These are phyloP conservation scores for Pichia pseudocactophila DNA, from an alignment of 805 yeast genomes.

Conservation along the genomic window DNA sequence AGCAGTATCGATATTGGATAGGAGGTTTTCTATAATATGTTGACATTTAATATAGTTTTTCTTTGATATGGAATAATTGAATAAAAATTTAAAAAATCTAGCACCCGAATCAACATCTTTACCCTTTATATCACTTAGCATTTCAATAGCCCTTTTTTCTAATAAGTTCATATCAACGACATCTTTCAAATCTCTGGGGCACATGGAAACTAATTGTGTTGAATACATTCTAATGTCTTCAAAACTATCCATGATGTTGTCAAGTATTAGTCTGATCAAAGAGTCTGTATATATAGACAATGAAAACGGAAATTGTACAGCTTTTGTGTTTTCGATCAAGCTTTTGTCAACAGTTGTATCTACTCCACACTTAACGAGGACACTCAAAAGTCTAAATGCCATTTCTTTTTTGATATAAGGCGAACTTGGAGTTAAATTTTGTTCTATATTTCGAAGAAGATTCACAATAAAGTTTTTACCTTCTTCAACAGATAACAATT, in stretches of 20 bases:
- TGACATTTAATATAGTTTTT: conserved; percentile 15
- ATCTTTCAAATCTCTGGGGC: conserved; percentile 29
- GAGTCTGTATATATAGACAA: conserved; percentile 33
- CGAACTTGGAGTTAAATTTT: conserved; percentile 40
- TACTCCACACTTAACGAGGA: conserved; percentile 46
- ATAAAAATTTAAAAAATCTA: conserved; percentile 46
- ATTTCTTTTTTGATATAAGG: conserved; percentile 46
- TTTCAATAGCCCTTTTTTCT: conserved; percentile 16
- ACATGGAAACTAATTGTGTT: conserved; percentile 35
- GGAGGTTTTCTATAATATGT: conserved; percentile 20
- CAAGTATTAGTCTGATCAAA: conserved; percentile 43
- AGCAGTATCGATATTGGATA: conserved; percentile 31
- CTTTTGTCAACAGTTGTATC: conserved; percentile 36
- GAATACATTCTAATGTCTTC: conserved; percentile 63
- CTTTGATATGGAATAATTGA: conserved; percentile 25
- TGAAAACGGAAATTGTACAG: conserved; percentile 41
- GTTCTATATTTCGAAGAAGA: conserved; percentile 23
- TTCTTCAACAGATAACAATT: conserved; percentile 21
- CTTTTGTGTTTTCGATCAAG: conserved; percentile 33
- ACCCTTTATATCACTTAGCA: conserved; percentile 38
- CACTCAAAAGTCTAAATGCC: conserved; percentile 38
- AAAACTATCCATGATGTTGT: conserved; percentile 59
- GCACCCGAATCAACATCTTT: conserved; percentile 79
- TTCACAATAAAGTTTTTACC: conserved; percentile 28
- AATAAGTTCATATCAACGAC: conserved; percentile 17